A percentile compares a stretch with the other conserved stretches of the same genome.
phyloP scores from a whole-genome alignment of 495 filamentous ascomycete species.

The Podospora appendiculata region DNA sequence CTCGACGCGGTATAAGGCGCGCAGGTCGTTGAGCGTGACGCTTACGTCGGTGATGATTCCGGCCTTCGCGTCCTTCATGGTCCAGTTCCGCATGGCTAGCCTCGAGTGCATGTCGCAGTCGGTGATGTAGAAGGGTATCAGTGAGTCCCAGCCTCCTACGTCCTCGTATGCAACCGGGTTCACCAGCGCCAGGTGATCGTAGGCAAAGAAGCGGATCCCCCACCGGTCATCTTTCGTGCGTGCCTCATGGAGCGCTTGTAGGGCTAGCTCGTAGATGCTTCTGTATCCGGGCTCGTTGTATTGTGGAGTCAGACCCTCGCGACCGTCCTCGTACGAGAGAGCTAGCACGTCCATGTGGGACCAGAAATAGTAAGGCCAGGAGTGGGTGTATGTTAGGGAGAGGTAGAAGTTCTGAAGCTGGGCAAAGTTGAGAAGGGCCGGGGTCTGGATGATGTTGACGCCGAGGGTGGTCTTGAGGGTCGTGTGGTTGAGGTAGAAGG shows the following conservation, averaged over 20 bases:
- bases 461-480: constrained; percentile 39
- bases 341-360: constrained; percentile 49
- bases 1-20: constrained; percentile 39
- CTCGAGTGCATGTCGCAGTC: constrained; percentile 55
- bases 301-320: constrained; percentile 20
- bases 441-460: constrained; percentile 48
- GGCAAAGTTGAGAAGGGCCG: constrained; percentile 50
- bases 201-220: constrained; percentile 48
- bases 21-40: constrained; percentile 35
- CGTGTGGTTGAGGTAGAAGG: constrained; percentile 51
- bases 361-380: constrained; percentile 53
- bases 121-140: constrained; percentile 53
- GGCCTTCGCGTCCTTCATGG: constrained; percentile 33
- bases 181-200: constrained; percentile 52
- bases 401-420: constrained; percentile 57
- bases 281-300: constrained; percentile 26
- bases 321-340: constrained; percentile 42
- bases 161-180: constrained; percentile 45
- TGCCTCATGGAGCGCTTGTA: constrained; percentile 32
- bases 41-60: constrained; percentile 50
- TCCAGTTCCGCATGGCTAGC: constrained; percentile 44
- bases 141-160: constrained; percentile 52
- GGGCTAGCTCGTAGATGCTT: constrained; percentile 41
- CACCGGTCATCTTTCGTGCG: constrained; percentile 27
- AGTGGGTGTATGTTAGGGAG: constrained; percentile 43